phyloP scores from a whole-genome alignment of 2,329 filamentous ascomycete genomes.

The Alternaria brassicicola region DNA sequence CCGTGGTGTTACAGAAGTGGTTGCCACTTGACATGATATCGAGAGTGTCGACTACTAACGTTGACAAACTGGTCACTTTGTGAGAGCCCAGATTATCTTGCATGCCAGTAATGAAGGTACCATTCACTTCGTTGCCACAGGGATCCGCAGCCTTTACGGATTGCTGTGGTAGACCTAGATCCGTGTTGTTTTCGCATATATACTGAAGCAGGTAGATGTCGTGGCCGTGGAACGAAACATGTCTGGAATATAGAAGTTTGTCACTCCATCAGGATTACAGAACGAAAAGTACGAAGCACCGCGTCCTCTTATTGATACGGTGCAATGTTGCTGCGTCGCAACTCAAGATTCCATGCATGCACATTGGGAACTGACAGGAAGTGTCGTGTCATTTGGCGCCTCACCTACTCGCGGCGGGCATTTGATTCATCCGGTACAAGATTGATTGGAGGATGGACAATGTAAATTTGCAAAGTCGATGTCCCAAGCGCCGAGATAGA shows the following conservation, averaged over 20 bases:
- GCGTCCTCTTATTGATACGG: neutral
- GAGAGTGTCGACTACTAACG: neutral
- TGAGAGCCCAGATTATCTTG: neutral
- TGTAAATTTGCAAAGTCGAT: neutral
- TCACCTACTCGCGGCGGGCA: neutral
- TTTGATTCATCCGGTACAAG: neutral
- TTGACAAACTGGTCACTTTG: neutral
- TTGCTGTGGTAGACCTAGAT: neutral
- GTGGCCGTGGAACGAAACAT: neutral
- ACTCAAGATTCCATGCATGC: neutral
- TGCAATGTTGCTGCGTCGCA: neutral
- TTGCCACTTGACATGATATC: neutral
- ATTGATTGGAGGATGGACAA: neutral
- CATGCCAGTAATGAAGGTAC: constrained; percentile 9
- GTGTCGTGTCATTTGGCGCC: neutral
- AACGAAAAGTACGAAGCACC: neutral
- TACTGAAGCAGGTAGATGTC: constrained; percentile 3
- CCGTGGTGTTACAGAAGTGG: constrained; percentile 14
- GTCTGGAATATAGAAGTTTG: neutral
- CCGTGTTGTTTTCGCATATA: constrained; percentile 9
- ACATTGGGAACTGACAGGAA: neutral
- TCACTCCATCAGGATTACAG: neutral
- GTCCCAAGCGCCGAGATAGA: neutral
- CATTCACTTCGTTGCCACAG: constrained; percentile 21
- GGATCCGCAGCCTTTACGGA: neutral